These are phyloP conservation scores for Amorphotheca resinae DNA, from an alignment of 495 filamentous ascomycete species.

Conservation along the genomic window DNA sequence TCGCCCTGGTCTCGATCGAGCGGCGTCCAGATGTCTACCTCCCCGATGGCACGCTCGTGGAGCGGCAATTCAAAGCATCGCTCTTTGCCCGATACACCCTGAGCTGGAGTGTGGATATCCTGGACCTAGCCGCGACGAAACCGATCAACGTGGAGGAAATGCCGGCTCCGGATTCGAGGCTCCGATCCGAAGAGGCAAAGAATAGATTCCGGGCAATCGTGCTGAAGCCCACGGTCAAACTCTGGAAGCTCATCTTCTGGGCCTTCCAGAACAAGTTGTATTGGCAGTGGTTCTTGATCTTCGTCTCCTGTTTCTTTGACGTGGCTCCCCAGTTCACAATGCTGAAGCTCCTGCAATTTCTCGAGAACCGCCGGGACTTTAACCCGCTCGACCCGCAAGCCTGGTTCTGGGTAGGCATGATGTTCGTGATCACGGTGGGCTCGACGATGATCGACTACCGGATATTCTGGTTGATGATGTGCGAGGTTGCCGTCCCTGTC, in stretches of 20 bases:
- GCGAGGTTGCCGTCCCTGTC: conserved; percentile 38
- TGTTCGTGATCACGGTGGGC: conserved; percentile 5
- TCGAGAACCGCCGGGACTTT: conserved; percentile 8
- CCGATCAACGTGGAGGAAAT: conserved; percentile 47
- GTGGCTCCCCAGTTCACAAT: conserved; percentile 11
- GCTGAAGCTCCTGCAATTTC: conserved; percentile 10
- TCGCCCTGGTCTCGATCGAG: conserved; percentile 38
- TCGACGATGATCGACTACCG: conserved; percentile 7
- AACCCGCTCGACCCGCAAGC: conserved; percentile 7
- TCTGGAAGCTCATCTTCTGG: conserved; percentile 19
- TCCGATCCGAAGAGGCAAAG: conserved; percentile 33
- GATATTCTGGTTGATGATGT: conserved; percentile 1
- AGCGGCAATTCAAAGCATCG: conserved; percentile 45
- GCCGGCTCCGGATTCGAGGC: conserved; percentile 37
- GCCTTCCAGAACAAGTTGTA: conserved; percentile 1
- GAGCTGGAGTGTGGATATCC: conserved; percentile 42
- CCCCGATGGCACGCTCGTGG: conserved; percentile 41
- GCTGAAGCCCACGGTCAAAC: conserved; percentile 3
- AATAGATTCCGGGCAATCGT: conserved; percentile 6
- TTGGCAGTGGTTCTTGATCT: conserved; percentile 9
- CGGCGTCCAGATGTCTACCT: conserved; percentile 54
- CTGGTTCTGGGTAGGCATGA: conserved; percentile 11
- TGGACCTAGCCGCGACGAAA: conserved; percentile 41
- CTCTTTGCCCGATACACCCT: conserved; percentile 42
- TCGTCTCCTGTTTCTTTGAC: conserved; percentile 5